Percentiles rank a stretch among this genome's conserved stretches.
phyloP scores from a whole-genome alignment of 2,329 filamentous ascomycete genomes.

The Davidsoniella eucalypti region DNA sequence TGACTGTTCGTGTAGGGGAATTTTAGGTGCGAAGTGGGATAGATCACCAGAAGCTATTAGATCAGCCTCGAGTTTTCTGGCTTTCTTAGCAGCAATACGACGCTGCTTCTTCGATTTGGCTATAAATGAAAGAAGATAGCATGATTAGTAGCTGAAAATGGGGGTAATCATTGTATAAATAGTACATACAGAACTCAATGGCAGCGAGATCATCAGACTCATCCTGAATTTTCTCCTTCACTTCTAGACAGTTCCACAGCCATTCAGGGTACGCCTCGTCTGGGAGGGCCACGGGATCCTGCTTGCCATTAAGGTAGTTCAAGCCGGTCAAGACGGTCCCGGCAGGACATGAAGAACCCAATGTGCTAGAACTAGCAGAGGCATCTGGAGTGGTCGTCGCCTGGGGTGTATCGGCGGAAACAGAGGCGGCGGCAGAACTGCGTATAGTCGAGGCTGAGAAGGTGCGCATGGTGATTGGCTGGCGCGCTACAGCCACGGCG shows the following conservation, averaged over 20 bases:
- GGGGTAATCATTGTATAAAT: neutral
- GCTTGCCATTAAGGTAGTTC: slow-evolving; percentile 59
- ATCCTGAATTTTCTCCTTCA: slow-evolving; percentile 35
- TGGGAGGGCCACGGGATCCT: slow-evolving; percentile 55
- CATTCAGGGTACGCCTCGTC: slow-evolving; percentile 67
- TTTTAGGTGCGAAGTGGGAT: slow-evolving; percentile 46
- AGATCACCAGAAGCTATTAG: slow-evolving; percentile 49
- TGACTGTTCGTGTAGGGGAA: slow-evolving; percentile 62
- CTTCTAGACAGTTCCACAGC: slow-evolving; percentile 59
- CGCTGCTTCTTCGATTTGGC: slow-evolving; percentile 78
- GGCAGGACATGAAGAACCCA: slow-evolving; percentile 35
- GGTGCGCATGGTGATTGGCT: slow-evolving; percentile 6
- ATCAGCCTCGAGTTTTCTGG: slow-evolving; percentile 38
- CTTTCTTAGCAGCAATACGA: slow-evolving; percentile 49
- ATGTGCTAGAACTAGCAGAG: slow-evolving; percentile 13
- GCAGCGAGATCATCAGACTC: slow-evolving; percentile 39
- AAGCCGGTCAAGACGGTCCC: slow-evolving; percentile 58
- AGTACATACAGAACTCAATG: slow-evolving; percentile 62
- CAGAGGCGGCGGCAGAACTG: neutral
- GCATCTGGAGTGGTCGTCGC: slow-evolving; percentile 15
- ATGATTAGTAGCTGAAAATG: neutral
- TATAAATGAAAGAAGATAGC: slow-evolving; percentile 19
- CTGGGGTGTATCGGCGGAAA: neutral
- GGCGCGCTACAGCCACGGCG: neutral
- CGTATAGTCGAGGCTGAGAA: slow-evolving; percentile 7